Conservation (phyloP, 495 filamentous ascomycete genomes). For the Hypoxylon fuscum region DNA sequence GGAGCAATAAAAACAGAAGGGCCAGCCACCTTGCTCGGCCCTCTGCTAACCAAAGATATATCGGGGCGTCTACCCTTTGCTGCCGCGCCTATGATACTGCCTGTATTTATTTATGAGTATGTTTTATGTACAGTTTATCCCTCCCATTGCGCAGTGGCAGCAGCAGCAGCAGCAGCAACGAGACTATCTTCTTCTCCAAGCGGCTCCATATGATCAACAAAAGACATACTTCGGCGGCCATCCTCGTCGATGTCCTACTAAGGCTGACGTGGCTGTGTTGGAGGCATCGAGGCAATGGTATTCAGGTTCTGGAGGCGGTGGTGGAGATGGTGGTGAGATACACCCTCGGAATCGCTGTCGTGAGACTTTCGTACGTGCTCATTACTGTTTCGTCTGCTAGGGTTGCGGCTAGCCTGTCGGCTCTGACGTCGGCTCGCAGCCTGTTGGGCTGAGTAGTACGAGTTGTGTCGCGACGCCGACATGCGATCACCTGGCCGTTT, state of each 20-base stretch:
- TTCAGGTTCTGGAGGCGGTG: slow-evolving; percentile 36
- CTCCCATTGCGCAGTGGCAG: not conserved
- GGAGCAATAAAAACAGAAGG: slow-evolving; percentile 10
- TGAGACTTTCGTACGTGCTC: slow-evolving; percentile 24
- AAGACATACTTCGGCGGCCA: not conserved
- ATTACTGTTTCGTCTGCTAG: slow-evolving; percentile 35
- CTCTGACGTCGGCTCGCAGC: slow-evolving; percentile 41
- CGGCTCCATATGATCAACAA: not conserved
- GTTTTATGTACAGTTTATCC: slow-evolving; percentile 20
- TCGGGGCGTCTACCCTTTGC: not conserved
- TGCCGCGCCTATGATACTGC: not conserved
- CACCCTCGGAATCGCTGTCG: slow-evolving; percentile 25
- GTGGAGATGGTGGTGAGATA: slow-evolving; percentile 35
- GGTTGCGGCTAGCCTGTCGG: slow-evolving; percentile 39
- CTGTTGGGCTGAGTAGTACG: slow-evolving; percentile 41
- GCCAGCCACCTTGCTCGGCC: not conserved
- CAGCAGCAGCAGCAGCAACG: not conserved
- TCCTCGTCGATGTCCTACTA: slow-evolving; percentile 1
- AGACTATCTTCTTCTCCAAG: slow-evolving; percentile 1
- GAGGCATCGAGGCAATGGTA: slow-evolving; percentile 34
- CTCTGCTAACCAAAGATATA: not conserved
- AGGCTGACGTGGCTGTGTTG: slow-evolving; percentile 1
- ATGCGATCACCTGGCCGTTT: slow-evolving; percentile 38
- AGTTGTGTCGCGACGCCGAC: slow-evolving; percentile 37
- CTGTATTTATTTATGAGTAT: slow-evolving; percentile 12